Evolutionary conservation across 495 filamentous ascomycete species (phyloP).

Genomic region (Evernia prunastri): DNA sequence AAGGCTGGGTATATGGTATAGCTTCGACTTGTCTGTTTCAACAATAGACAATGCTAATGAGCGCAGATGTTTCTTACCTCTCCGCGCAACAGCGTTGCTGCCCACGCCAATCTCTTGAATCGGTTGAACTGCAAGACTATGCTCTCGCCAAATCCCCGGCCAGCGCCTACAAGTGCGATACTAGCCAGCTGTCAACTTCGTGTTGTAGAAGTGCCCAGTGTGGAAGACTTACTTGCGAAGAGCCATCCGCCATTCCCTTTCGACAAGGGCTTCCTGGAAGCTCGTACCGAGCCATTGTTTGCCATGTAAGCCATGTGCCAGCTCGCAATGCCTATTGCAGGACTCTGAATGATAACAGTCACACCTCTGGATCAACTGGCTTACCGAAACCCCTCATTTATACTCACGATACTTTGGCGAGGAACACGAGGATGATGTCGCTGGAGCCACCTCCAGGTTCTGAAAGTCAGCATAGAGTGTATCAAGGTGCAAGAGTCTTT

Average conservation of each 20-base stretch:
- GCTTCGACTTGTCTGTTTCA: neutral
- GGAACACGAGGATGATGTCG: neutral
- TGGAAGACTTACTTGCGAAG: constrained; percentile 27
- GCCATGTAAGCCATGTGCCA: constrained; percentile 36
- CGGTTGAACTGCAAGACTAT: constrained; percentile 34
- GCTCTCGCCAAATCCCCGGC: constrained; percentile 28
- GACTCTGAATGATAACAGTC: neutral
- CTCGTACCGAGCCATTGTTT: constrained; percentile 38
- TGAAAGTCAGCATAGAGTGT: neutral
- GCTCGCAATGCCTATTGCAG: no score
- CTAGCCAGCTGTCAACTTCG: constrained; percentile 20
- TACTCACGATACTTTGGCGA: neutral
- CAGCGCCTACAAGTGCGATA: constrained; percentile 27
- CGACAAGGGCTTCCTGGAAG: constrained; percentile 30
- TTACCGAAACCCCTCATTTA: neutral
- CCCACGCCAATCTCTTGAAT: constrained; percentile 35
- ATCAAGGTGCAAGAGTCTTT: neutral
- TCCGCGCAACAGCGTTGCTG: constrained; percentile 41
- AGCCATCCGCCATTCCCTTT: constrained; percentile 25
- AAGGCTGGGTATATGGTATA: constrained; percentile 38
- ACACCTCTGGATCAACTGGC: neutral
- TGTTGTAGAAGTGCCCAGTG: constrained; percentile 27
- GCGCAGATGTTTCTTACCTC: constrained; percentile 35
- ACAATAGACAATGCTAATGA: constrained; percentile 25
- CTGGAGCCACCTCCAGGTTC: neutral